Base-by-base conservation (phyloP, 768 basidiomycete genomes). In the Podaxis sp. region DNA sequence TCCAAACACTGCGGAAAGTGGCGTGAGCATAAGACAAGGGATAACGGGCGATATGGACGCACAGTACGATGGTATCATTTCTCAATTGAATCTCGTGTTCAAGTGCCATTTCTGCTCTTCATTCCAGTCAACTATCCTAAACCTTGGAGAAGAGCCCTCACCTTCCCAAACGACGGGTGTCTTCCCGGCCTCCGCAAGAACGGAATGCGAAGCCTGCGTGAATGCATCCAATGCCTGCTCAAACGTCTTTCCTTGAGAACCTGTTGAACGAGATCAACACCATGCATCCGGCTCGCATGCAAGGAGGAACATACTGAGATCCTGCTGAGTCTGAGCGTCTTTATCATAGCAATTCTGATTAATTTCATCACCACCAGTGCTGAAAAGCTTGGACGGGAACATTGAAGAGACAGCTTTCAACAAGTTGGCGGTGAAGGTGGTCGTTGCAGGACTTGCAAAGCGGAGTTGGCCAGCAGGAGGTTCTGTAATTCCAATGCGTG, bases 391-490 rank as follows among this genome's bases (percentile, higher is more conserved):
- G 4, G 85, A 84, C 0, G 81, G 79, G 54, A 90, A 77, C 44
- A 83, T 71, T 3, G 73, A 72, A 0, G 87, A 82, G 4, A 84
- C 79, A 1, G 83, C 74, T 3, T 73, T 75, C 67, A 94, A 72
- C 13, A 95, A 74, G 1, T 73, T 73, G 0, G 79, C 70, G 0
- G 87, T 84, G 65, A 92, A 94, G n/a, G 82, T 77, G 61, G 82
- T 76, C 19, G 87, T 87, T 1, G 76, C 78, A 0, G 79, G 71
- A 9, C 83, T 80, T 0, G 88, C 87, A 57, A 95, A 80, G 49
- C 90, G 88, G 12, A 95, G 83, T 72, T 95, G 93, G 6, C 93
- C 93, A 0, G 93, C 85, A 0, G 93, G 93, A 4, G 94, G 93
- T 68, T 94, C 89, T 80, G 59, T 30, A 40, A 33, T 17, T 19